Evolutionary conservation across 2,329 filamentous ascomycete species (phyloP).

Genomic region (Hymenoscyphus salicellus): DNA sequence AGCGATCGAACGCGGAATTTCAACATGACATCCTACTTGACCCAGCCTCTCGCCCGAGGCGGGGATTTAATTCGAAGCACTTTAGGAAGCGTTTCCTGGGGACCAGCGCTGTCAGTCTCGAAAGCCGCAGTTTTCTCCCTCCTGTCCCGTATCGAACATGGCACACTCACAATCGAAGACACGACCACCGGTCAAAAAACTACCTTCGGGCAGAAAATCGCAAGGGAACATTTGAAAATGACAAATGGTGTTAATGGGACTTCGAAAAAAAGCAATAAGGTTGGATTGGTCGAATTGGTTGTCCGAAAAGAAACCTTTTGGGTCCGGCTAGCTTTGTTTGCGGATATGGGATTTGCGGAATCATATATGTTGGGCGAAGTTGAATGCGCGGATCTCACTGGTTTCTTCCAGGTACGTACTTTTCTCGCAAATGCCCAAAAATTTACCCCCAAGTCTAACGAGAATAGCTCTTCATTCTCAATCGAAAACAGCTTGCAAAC

Average conservation of each 20-base stretch:
- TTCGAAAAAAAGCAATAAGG: conserved; percentile 39
- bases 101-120: conserved; percentile 46
- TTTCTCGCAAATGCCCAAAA: background rate
- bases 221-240: conserved; percentile 38
- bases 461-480: conserved; percentile 64
- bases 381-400: conserved; percentile 62
- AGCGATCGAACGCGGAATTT: background rate
- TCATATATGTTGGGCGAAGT: conserved; percentile 72
- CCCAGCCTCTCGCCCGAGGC: conserved; percentile 40
- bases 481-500: conserved; percentile 62
- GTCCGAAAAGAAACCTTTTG: conserved; percentile 67
- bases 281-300: conserved; percentile 52
- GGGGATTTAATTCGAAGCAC: conserved; percentile 43
- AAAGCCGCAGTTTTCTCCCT: conserved; percentile 46
- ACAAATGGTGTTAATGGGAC: conserved; percentile 34
- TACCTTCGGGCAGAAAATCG: conserved; percentile 48
- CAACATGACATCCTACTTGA: conserved; percentile 39
- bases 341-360: conserved; percentile 67
- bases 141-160: conserved; percentile 46
- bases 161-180: conserved; percentile 49
- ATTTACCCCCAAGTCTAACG: background rate
- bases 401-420: conserved; percentile 60
- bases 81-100: conserved; percentile 47
- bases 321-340: conserved; percentile 65
- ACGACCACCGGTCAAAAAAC: conserved; percentile 43